These are phyloP conservation scores for Puccinia polysora DNA, from an alignment of 1,284 basidiomycete genomes.

Conservation along the genomic window DNA sequence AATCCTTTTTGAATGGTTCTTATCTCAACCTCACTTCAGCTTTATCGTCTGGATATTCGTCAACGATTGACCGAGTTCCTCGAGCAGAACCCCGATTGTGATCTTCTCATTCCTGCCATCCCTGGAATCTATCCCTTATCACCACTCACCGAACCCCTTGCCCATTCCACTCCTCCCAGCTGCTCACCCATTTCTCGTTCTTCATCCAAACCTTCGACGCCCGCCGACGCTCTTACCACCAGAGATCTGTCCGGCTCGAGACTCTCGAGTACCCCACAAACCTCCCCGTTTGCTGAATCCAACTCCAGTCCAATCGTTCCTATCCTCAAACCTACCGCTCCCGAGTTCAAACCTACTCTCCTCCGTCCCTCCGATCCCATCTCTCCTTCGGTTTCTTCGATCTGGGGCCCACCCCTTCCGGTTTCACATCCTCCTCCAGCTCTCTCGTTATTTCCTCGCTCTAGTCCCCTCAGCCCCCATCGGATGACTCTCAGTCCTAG, in stretches of 20 bases:
- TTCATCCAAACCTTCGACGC: neutral
- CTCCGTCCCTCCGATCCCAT: neutral
- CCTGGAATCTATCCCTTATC: slow-evolving; percentile 27
- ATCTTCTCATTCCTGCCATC: slow-evolving; percentile 25
- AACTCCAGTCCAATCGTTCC: neutral
- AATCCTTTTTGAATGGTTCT: neutral
- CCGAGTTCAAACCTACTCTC: slow-evolving; percentile 30
- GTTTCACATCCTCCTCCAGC: neutral
- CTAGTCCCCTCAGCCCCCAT: neutral
- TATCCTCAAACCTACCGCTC: slow-evolving; percentile 36
- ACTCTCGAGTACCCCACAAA: neutral
- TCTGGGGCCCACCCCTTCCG: slow-evolving; percentile 18
- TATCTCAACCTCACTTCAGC: neutral
- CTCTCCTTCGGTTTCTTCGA: slow-evolving; percentile 7
- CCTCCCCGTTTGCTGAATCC: neutral
- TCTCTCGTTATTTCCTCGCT: slow-evolving; percentile 4
- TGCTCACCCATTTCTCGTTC: neutral
- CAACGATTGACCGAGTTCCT: slow-evolving; percentile 11
- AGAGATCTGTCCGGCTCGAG: slow-evolving; percentile 21
- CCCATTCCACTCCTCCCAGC: neutral
- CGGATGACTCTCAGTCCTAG: slow-evolving; percentile 8
- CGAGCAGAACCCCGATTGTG: slow-evolving; percentile 7
- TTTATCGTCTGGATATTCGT: slow-evolving; percentile 3
- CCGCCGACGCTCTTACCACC: neutral
- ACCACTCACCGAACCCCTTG: neutral